These are phyloP conservation scores for Penicillium sp. DNA, from an alignment of 2,329 filamentous ascomycete species.

Conservation along the genomic window DNA sequence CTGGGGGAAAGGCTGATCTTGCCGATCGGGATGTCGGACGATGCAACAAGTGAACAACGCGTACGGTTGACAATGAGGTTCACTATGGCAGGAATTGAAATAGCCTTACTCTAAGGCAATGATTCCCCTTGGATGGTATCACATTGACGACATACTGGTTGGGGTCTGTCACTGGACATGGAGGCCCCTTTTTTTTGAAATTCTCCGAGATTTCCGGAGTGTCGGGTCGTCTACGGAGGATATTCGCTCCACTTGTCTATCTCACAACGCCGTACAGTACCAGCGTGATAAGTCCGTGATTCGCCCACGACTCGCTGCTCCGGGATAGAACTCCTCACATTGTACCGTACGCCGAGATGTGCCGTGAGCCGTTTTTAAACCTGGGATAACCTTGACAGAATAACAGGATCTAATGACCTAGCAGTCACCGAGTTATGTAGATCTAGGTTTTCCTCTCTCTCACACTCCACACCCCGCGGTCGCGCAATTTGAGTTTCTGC, in stretches of 20 bases:
- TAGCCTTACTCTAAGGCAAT: too few relatives aligned
- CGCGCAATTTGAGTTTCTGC: not conserved
- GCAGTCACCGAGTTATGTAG: not conserved
- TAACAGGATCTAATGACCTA: not conserved
- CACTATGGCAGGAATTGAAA: not conserved
- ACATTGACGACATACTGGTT: not conserved
- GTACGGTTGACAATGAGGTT: not conserved
- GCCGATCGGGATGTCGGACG: constrained; percentile 17
- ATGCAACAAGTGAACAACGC: too few relatives aligned
- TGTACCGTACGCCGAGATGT: not conserved
- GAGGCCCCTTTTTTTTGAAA: not conserved
- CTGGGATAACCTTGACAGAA: not conserved
- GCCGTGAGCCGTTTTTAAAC: not conserved
- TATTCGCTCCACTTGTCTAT: not conserved
- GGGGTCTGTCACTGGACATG: not conserved
- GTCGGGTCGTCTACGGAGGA: not conserved
- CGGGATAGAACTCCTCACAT: constrained; percentile 2
- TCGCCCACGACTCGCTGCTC: not conserved
- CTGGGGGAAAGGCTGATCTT: constrained; percentile 12
- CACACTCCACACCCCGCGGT: not conserved
- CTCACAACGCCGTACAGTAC: not conserved
- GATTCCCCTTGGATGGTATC: not conserved
- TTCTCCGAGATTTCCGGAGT: not conserved
- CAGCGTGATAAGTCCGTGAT: not conserved
- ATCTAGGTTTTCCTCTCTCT: not conserved